These are phyloP conservation scores for Sugiyamaella japonica DNA, from an alignment of 1,139 yeast species.

Conservation along the genomic window DNA sequence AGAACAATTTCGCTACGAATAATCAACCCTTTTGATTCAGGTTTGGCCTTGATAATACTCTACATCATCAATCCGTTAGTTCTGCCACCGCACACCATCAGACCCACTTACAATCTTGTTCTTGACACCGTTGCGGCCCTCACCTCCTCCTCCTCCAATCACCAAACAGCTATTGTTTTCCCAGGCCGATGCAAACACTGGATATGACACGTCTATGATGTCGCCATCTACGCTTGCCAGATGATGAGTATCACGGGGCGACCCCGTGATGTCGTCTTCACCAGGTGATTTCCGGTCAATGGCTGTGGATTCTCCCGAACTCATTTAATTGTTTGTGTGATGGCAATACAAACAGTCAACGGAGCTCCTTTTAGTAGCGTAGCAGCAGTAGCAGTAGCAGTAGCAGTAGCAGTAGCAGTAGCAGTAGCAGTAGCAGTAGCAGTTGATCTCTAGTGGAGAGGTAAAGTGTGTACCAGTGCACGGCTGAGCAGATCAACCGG, in stretches of 20 bases:
- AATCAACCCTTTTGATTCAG: constrained; percentile 19
- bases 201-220: constrained; percentile 62
- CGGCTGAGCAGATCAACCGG: too few species aligned
- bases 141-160: constrained; percentile 95
- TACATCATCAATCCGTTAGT: constrained; percentile 11
- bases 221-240: constrained; percentile 2
- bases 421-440: too few species aligned
- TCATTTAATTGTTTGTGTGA: not conserved
- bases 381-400: too few species aligned
- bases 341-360: too few species aligned
- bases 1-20: constrained; percentile 29
- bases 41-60: constrained; percentile 27
- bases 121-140: constrained; percentile 83
- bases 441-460: too few species aligned
- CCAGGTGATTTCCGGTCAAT: not conserved
- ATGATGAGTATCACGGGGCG: not conserved
- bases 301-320: not conserved
- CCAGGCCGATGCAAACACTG: constrained; percentile 77
- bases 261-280: constrained; percentile 2
- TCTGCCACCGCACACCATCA: not conserved
- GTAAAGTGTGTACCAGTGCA: too few species aligned
- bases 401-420: too few species aligned
- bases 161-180: constrained; percentile 60
- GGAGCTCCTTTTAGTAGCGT: too few species aligned
- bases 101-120: constrained; percentile 55